Base-by-base conservation (phyloP, 169 alveolate species). In the Babesia ovis region DNA sequence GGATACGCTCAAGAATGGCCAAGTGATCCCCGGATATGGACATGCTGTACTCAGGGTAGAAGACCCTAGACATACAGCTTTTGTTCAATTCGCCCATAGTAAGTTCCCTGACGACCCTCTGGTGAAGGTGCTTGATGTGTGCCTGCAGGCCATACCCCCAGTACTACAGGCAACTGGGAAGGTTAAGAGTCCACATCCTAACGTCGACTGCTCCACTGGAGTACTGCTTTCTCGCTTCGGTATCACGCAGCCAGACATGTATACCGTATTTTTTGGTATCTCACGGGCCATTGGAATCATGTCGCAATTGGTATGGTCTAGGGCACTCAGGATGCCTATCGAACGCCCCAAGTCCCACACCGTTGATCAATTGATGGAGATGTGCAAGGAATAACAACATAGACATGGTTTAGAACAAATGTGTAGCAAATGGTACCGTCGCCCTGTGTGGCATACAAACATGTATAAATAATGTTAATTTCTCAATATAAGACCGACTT, bases 141-240 rank as follows among this genome's bases (percentile, higher is more conserved):
- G 88, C 39, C 70, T 72, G 25, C 51, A 69, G 68, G 83, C 84
- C 11, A 80, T 80, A 14, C 88, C 88, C 37, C 66, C 68, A 16
- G 88, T 80, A 2, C 66, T 80, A 1, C 23, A 18, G 66, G 88
- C 83, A 11, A 85, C 93, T 46, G 97, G 96, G 35, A 95, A 95
- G 85, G 95, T 96, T 32, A 77, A 90, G 85, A 95, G 94, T 83
- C 99, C 99, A 16, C 94, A 91, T 86, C 99, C 99, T 27, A 97
- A 96, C 83, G 99, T 97, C 43, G 98, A 97, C 90, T 96, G 97
- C 74, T 95, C 92, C 69, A 92, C 97, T 34, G 99, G 99, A 32
- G 92, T 94, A 25, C 85, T 96, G 39, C 85, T 97, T 59, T 85
- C 90, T 71, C 95, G 92, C 73, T 95, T 85, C 77, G 98, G 97